These are phyloP conservation scores for Penicillium sp. DNA, from an alignment of 2,329 filamentous ascomycete species.

Conservation along the genomic window DNA sequence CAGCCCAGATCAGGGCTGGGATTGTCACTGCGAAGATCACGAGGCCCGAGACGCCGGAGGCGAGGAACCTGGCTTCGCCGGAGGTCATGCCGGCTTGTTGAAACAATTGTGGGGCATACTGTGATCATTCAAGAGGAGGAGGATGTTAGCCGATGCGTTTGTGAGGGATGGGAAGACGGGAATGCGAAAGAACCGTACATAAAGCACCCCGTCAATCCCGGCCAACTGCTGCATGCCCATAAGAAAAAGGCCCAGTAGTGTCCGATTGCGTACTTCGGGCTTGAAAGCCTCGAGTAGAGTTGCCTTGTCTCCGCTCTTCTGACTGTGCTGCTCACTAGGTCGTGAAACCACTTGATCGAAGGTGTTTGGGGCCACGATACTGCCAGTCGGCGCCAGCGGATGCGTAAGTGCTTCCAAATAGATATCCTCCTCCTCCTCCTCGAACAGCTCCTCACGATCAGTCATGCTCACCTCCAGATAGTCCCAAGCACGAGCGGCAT, in stretches of 20 bases:
- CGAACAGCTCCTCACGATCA: constrained; percentile 53
- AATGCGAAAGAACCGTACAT: constrained; percentile 40
- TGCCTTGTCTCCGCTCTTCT: too few relatives aligned
- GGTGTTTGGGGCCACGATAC: not conserved
- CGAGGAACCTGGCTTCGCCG: constrained; percentile 59
- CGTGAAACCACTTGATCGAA: constrained; percentile 19
- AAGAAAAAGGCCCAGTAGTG: constrained; percentile 57
- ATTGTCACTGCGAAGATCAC: constrained; percentile 61
- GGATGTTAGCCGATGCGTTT: not conserved
- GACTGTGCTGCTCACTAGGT: too few relatives aligned
- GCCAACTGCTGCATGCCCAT: constrained; percentile 63
- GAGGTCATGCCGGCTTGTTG: constrained; percentile 60
- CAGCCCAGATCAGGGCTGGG: constrained; percentile 58
- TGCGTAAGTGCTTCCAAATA: not conserved
- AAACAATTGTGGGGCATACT: constrained; percentile 65
- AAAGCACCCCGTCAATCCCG: constrained; percentile 65
- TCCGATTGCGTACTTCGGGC: constrained; percentile 49
- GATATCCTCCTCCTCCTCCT: constrained; percentile 29
- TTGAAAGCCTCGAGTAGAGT: constrained; percentile 37
- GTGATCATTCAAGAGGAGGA: not conserved
- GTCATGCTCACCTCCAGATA: constrained; percentile 48
- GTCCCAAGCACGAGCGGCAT: constrained; percentile 50
- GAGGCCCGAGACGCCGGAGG: constrained; percentile 62
- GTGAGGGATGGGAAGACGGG: not conserved
- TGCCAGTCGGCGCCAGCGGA: not conserved